Evolutionary conservation across 805 yeast species (phyloP), one percentile per base, ranked within the genome.

Genomic region (Candida succiphila): DNA sequence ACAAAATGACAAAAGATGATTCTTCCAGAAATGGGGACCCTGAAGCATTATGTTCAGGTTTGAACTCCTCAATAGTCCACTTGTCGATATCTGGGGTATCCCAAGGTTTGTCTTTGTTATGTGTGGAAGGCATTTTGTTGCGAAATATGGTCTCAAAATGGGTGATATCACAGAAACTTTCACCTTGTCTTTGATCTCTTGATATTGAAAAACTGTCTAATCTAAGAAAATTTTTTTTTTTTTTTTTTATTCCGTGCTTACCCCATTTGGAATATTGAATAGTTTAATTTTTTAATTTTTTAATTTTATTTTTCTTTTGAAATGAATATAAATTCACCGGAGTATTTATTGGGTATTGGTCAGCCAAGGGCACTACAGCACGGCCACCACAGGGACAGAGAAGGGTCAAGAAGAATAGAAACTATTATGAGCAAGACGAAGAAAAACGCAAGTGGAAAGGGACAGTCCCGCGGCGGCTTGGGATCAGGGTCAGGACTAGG

Each of bases 101-200:
- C 97, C 97, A 88, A 34, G 97, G 97, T 59, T 89, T 89, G 48
- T 92, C 97, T 51, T 77, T 79, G 58, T 92, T 85, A 58, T 89
- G 88, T 30, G 94, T 85, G 2, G 96, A 85, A 17, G 81, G 86
- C 98, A 89, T 89, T 29, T 41, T 49, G 37, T 10, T 20, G 7
- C 48, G 7, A 4, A 23, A 7, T 23, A 10, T 24, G 16, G 16
- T 17, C 10, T n/a, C 15, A 27, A 13, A 8, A 10, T 21, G 23
- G 10, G 7, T 8, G 23, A 21, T 21, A 21, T 8, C 23, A 8
- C 7, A 21, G 23, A 8, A 7, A 8, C 23, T 10, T 21, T 7
- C 10, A 10, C 10, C 23, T 21, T 8, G 10, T 8, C 23, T 21
- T 7, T 21, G 7, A 21, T 21, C 23, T 8, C 10, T 8, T 21